Percentiles rank a stretch among this genome's conserved stretches.
Evolutionary conservation across 805 yeast species (phyloP).

Genomic region (Starmerella potacharoeniae): DNA sequence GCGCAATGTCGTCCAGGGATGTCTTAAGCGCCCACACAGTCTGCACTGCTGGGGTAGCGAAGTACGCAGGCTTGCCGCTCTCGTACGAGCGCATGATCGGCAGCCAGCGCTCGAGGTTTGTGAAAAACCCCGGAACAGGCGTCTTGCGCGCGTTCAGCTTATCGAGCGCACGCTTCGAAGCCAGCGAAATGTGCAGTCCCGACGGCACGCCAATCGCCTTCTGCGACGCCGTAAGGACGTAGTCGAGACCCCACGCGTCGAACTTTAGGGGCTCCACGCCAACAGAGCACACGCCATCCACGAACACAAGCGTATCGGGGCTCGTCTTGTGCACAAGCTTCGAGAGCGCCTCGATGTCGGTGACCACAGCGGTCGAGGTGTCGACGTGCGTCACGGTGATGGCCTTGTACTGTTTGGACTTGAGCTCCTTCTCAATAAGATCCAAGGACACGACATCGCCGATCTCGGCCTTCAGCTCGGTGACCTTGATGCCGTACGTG

Average conservation of each 20-base stretch:
- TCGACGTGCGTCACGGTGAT: constrained; percentile 91
- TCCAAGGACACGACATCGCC: constrained; percentile 59
- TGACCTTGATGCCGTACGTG: constrained; percentile 67
- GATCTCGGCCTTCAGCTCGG: constrained; percentile 54
- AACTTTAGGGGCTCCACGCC: constrained; percentile 81
- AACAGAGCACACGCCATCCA: constrained; percentile 92
- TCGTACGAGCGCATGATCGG: constrained; percentile 85
- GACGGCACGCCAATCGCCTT: constrained; percentile 93
- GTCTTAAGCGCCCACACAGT: constrained; percentile 68
- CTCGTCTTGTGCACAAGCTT: constrained; percentile 47
- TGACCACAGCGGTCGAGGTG: constrained; percentile 88
- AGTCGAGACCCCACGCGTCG: constrained; percentile 84
- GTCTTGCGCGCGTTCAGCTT: constrained; percentile 42
- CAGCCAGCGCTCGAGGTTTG: constrained; percentile 70
- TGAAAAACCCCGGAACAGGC: constrained; percentile 43
- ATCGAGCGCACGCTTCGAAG: constrained; percentile 65
- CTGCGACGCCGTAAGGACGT: constrained; percentile 82
- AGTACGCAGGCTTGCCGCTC: constrained; percentile 65
- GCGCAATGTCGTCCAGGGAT: constrained; percentile 56
- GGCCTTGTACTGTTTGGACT: constrained; percentile 43
- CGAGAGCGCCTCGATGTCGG: constrained; percentile 55
- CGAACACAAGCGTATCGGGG: constrained; percentile 73
- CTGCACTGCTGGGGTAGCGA: constrained; percentile 96
- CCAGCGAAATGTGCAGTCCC: constrained; percentile 69
- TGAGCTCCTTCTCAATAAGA: constrained; percentile 45